Conservation (phyloP, 164 flowering plant species). For the Buxus sempervirens region DNA sequence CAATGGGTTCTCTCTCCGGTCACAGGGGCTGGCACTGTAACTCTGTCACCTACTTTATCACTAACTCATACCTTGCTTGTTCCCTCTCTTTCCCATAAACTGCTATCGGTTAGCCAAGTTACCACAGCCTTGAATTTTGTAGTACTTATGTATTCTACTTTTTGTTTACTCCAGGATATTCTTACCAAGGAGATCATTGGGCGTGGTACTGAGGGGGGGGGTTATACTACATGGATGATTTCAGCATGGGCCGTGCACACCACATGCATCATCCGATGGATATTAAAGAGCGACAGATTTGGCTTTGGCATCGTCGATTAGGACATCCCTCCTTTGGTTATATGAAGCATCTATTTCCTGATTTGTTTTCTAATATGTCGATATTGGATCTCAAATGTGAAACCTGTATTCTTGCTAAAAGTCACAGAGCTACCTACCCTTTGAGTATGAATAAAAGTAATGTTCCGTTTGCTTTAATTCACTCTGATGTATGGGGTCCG, state of each 20-base stretch:
- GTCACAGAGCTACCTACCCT: slow-evolving; percentile 1
- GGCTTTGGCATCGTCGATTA: neutral
- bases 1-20: slow-evolving; percentile 1
- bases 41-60: neutral
- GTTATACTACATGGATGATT: neutral
- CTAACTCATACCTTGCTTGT: slow-evolving; percentile 4
- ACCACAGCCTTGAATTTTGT: slow-evolving; percentile 1
- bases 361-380: too few species aligned
- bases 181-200: too few species aligned
- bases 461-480: neutral
- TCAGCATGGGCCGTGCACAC: neutral
- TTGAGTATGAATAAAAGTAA: neutral
- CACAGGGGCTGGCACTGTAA: neutral
- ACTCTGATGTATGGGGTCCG: neutral
- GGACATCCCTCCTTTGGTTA: neutral
- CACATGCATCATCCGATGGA: neutral
- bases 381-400: too few species aligned
- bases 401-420: neutral
- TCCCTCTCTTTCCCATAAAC: slow-evolving; percentile 9
- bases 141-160: slow-evolving; percentile 4
- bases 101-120: slow-evolving; percentile 11
- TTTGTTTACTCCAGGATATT: neutral
- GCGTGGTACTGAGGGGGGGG: neutral
- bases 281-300: slow-evolving; percentile 3
- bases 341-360: too few species aligned